Base-by-base conservation (phyloP, 2,329 filamentous ascomycete genomes). In the Zopfia rhizophila region DNA sequence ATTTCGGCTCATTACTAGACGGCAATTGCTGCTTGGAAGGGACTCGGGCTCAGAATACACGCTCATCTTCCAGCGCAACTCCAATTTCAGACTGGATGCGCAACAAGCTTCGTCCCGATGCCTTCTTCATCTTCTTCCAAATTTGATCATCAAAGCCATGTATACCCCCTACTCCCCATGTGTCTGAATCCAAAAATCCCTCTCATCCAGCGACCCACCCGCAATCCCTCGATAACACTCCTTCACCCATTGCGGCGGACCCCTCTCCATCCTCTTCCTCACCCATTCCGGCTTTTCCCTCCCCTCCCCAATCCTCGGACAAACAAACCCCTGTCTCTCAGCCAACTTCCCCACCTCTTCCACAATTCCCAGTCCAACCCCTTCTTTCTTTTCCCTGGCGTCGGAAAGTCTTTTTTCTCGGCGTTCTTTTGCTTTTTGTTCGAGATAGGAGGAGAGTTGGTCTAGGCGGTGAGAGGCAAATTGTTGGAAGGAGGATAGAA, bases 141-240 rank as follows among this genome's bases (percentile, higher is more conserved):
- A n/a, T n/a, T n/a, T n/a, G n/a, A n/a, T n/a, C n/a, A n/a, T n/a
- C n/a, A n/a, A n/a, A n/a, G n/a, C n/a, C n/a, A n/a, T n/a, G n/a
- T n/a, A n/a, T n/a, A n/a, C n/a, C n/a, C n/a, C n/a, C n/a, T n/a
- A n/a, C n/a, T 51, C 54, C 21, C 47, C 50, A 51, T 56, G 58
- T 13, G 51, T 57, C 30, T 63, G 48, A 11, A 58, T 59, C 60
- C 59, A 68, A 38, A 66, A 61, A 36, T 65, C 63, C 36, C 54
- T 54, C 28, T 59, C 58, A 21, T 53, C 47, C 46, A 65, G 53
- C 33, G 60, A 61, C 8, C 61, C 62, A 43, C 62, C 58, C 36
- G 58, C 51, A 44, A 65, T 63, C 8, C 62, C 63, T 54, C 51
- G 29, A 68, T 39, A 12, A 65, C 61, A 22, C 51, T n/a, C 50